These are phyloP conservation scores for Phascolomyces articulosus DNA, from an alignment of 371 early-diverging fungal genomes.

Conservation along the genomic window DNA sequence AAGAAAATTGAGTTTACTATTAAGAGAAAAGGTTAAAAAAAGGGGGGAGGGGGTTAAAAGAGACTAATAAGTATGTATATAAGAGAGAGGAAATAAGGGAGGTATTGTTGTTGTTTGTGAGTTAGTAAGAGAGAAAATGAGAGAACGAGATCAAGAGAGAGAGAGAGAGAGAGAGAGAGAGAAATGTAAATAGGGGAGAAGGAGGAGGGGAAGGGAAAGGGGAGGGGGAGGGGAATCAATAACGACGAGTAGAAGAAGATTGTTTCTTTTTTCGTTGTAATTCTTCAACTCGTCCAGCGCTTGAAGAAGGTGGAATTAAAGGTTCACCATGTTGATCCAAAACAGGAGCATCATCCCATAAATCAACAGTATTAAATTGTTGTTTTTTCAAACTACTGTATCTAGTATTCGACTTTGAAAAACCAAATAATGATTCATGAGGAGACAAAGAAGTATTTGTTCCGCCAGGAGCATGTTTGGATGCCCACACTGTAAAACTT, in stretches of 20 bases:
- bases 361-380: background rate
- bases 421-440: too few relatives aligned
- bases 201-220: background rate
- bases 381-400: background rate
- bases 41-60: too few relatives aligned
- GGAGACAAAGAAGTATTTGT: too few relatives aligned
- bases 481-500: background rate
- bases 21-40: too few relatives aligned
- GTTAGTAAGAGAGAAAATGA: too few relatives aligned
- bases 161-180: background rate
- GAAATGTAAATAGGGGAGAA: background rate
- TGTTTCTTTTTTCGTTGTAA: background rate
- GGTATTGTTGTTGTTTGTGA: too few relatives aligned
- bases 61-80: too few relatives aligned
- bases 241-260: background rate
- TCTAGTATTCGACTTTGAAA: background rate
- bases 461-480: background rate
- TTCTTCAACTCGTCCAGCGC: constrained; percentile 8
- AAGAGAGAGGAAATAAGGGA: too few relatives aligned
- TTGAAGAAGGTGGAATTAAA: constrained; percentile 5
- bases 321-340: constrained; percentile 2
- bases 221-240: background rate
- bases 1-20: too few relatives aligned
- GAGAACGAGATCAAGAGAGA: too few relatives aligned
- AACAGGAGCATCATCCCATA: background rate